phyloP scores from a whole-genome alignment of 306 rosid species.

The Citrullus amarus region DNA sequence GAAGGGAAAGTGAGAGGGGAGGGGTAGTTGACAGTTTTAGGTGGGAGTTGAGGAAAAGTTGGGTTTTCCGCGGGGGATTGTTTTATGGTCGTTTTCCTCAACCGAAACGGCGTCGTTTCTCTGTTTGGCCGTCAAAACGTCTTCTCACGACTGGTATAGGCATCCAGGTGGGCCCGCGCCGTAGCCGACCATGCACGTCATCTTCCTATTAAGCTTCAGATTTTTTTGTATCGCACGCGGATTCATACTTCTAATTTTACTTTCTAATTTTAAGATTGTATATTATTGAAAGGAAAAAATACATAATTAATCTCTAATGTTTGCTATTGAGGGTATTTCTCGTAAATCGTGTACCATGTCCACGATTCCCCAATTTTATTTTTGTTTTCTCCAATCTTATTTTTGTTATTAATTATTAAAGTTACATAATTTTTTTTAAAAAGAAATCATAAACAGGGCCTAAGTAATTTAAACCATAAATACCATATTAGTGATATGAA shows the following conservation, averaged over 20 bases:
- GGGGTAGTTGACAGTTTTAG: conserved; percentile 10
- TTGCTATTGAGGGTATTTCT: too few relatives aligned
- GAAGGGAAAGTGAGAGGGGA: not conserved
- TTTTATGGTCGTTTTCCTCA: not conserved
- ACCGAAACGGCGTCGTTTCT: not conserved
- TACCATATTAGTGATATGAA: too few relatives aligned
- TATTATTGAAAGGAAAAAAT: too few relatives aligned
- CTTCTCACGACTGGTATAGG: not conserved
- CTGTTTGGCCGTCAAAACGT: not conserved
- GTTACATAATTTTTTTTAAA: too few relatives aligned
- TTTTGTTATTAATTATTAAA: too few relatives aligned
- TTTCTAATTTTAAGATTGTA: too few relatives aligned
- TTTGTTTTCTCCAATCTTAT: too few relatives aligned
- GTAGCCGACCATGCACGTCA: not conserved
- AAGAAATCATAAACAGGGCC: too few relatives aligned
- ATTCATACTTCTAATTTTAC: not conserved
- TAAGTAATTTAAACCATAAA: too few relatives aligned
- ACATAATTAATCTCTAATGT: too few relatives aligned
- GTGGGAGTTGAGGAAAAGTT: not conserved
- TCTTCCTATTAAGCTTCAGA: not conserved
- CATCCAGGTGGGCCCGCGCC: not conserved
- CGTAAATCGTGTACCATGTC: too few relatives aligned
- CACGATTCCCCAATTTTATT: too few relatives aligned
- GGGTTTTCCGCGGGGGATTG: not conserved
- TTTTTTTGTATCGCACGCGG: not conserved